Conservation (phyloP, 176 grass and related monocot genomes). For the Themeda triandra region DNA sequence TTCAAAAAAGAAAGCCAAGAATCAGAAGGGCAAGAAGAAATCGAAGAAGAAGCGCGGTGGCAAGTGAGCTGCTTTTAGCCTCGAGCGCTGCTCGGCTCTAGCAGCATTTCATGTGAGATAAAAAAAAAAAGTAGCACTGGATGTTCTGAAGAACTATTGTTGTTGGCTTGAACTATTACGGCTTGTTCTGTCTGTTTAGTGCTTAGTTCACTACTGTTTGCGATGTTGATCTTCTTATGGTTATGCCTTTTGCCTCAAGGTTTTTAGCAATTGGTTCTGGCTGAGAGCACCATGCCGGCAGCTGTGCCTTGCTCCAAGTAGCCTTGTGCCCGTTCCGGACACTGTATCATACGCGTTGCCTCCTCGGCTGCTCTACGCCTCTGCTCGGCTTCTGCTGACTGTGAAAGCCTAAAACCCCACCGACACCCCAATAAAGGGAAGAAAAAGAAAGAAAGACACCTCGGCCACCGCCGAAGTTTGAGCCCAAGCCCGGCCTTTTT, state of each 20-base stretch:
- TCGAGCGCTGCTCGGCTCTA: neutral
- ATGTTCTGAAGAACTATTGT: neutral
- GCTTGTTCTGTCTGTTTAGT: neutral
- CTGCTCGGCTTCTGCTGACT: no score
- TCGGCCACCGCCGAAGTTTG: neutral
- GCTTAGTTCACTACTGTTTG: no score
- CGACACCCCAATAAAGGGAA: neutral
- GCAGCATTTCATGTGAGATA: neutral
- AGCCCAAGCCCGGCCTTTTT: no score
- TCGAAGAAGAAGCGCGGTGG: neutral
- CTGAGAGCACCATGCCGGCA: no score
- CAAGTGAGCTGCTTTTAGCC: constrained; percentile 18
- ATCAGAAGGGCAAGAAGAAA: constrained; percentile 31
- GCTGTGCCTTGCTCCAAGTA: no score
- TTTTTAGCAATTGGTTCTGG: no score
- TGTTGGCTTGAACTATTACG: neutral
- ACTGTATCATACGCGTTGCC: no score
- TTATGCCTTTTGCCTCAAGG: no score
- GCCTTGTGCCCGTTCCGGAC: no score
- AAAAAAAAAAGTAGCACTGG: no score
- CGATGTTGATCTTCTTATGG: no score
- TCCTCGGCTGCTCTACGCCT: no score
- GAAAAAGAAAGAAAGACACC: neutral
- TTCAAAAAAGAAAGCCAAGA: neutral
- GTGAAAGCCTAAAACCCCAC: neutral